Evolutionary conservation across 306 rosid species (phyloP).

Genomic region (Vachellia pachyceras): DNA sequence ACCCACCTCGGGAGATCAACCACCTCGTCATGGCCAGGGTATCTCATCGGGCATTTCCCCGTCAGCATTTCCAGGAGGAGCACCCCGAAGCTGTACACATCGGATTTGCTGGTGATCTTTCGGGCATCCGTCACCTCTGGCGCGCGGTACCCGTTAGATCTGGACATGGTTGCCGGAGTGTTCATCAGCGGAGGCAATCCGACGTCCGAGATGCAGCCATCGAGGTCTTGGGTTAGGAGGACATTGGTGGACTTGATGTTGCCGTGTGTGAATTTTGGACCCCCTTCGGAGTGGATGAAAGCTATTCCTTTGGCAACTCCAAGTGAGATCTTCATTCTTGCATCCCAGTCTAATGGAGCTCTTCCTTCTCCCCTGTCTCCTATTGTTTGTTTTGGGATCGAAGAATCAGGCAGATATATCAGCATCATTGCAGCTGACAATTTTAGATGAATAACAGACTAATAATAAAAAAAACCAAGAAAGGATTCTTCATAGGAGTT

Average conservation of each 20-base stretch:
- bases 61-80: slow-evolving; percentile 81
- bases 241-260: slow-evolving; percentile 80
- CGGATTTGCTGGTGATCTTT: slow-evolving; percentile 68
- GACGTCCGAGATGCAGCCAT: slow-evolving; percentile 63
- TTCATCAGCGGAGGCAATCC: slow-evolving; percentile 68
- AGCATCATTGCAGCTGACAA: not conserved
- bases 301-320: slow-evolving; percentile 73
- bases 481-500: not conserved
- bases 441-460: not conserved
- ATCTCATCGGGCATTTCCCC: slow-evolving; percentile 62
- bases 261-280: slow-evolving; percentile 66
- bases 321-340: slow-evolving; percentile 66
- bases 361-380: slow-evolving; percentile 67
- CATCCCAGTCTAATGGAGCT: slow-evolving; percentile 70
- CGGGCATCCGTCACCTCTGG: slow-evolving; percentile 69
- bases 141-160: slow-evolving; percentile 67
- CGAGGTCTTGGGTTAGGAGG: slow-evolving; percentile 67
- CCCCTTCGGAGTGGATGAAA: slow-evolving; percentile 66
- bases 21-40: slow-evolving; percentile 61
- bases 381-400: slow-evolving; percentile 39
- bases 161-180: slow-evolving; percentile 60
- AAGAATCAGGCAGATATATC: slow-evolving; percentile 18
- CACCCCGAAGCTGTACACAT: slow-evolving; percentile 82
- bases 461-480: not conserved
- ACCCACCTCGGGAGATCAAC: slow-evolving; percentile 92